Evolutionary conservation across 1,284 basidiomycete species (phyloP).

Genomic region (Fomes fomentarius): DNA sequence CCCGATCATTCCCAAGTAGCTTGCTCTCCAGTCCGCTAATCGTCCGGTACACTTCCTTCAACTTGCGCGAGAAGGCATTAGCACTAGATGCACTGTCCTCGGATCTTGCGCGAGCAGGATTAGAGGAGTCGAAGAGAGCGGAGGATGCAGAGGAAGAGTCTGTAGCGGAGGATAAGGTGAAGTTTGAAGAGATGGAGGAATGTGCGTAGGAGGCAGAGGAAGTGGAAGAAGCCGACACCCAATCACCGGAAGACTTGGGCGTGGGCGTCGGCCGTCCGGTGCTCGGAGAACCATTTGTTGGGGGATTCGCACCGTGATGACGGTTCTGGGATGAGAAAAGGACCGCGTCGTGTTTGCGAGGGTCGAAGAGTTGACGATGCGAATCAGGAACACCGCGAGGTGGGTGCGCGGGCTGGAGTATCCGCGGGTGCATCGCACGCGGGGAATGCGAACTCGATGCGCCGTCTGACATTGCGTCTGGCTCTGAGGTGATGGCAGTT

Average conservation of each 20-base stretch:
- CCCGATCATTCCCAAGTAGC: constrained; percentile 64
- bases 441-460: constrained; percentile 55
- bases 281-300: constrained; percentile 22
- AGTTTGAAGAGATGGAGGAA: constrained; percentile 70
- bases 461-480: constrained; percentile 61
- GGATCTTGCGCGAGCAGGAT: constrained; percentile 40
- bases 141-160: constrained; percentile 73
- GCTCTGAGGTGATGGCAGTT: constrained; percentile 58
- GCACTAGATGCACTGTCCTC: constrained; percentile 58
- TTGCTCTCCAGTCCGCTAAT: constrained; percentile 76
- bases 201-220: constrained; percentile 69
- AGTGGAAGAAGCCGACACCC: constrained; percentile 74
- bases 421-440: constrained; percentile 36
- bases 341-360: constrained; percentile 83
- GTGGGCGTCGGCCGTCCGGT: constrained; percentile 45
- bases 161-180: constrained; percentile 75
- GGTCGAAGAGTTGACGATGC: constrained; percentile 78
- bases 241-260: constrained; percentile 67
- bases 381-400: constrained; percentile 38
- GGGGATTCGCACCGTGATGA: constrained; percentile 34
- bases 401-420: constrained; percentile 32
- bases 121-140: constrained; percentile 52
- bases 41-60: constrained; percentile 80
- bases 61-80: constrained; percentile 71
- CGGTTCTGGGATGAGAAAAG: constrained; percentile 69